Conservation (phyloP, 2,329 filamentous ascomycete species). For the Sporothrix pseudoabietina region DNA sequence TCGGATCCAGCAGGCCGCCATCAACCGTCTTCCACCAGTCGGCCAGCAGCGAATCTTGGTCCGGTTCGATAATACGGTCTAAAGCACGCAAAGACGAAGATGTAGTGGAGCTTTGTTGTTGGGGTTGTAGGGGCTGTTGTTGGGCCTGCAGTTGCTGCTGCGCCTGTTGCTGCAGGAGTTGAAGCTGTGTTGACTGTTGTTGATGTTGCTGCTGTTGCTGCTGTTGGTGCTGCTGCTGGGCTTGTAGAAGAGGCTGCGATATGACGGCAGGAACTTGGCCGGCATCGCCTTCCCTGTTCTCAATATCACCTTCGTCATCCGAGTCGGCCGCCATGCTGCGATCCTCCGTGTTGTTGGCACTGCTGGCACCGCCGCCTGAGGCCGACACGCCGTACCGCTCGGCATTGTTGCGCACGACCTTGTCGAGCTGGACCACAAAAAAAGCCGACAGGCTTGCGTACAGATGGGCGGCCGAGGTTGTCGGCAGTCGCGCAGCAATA, state of each 20-base stretch:
- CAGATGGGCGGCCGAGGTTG: slow-evolving; percentile 33
- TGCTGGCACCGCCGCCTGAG: not conserved
- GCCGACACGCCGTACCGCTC: slow-evolving; percentile 19
- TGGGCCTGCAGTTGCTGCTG: not conserved
- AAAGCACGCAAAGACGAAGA: not conserved
- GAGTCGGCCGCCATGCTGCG: not conserved
- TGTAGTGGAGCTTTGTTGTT: not conserved
- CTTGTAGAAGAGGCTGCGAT: not conserved
- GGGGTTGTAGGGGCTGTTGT: not conserved
- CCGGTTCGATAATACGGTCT: slow-evolving; percentile 26
- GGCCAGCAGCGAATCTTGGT: slow-evolving; percentile 33
- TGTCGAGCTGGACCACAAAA: slow-evolving; percentile 34
- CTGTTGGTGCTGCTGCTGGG: not conserved
- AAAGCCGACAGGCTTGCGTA: slow-evolving; percentile 34
- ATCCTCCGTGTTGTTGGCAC: not conserved
- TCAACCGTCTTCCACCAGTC: slow-evolving; percentile 35
- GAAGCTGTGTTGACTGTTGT: not conserved
- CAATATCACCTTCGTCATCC: not conserved
- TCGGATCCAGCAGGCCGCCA: slow-evolving; percentile 32
- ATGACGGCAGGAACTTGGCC: not conserved
- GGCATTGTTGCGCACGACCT: slow-evolving; percentile 31
- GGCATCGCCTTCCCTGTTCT: not conserved
- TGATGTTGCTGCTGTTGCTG: not conserved
- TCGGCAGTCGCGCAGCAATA: slow-evolving; percentile 32
- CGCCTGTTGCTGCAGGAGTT: not conserved